Evolutionary conservation across 306 rosid species (phyloP).

Genomic region (Chamaecrista fasciculata): DNA sequence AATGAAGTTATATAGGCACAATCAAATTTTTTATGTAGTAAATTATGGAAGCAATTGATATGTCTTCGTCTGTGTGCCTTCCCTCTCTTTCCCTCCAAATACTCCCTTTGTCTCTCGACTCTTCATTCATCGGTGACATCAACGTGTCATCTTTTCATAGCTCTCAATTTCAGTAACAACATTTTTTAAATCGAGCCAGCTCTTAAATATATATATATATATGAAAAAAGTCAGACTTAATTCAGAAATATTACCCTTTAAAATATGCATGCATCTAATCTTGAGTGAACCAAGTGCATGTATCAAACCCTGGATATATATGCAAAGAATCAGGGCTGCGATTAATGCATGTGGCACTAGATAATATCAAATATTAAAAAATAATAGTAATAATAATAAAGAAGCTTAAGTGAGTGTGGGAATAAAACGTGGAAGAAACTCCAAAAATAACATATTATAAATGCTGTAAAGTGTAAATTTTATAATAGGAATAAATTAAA

Average conservation of each 20-base stretch:
- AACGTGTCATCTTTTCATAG: not conserved
- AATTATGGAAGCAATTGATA: slow-evolving; percentile 25
- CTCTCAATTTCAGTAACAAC: not conserved
- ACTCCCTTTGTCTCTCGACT: not conserved
- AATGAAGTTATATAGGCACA: not conserved
- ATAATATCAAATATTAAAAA: too few species aligned
- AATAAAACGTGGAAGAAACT: not conserved
- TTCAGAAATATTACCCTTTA: not conserved
- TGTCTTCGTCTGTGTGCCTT: slow-evolving; percentile 16
- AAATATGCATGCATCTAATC: slow-evolving; percentile 5
- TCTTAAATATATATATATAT: too few species aligned
- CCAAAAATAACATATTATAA: too few species aligned
- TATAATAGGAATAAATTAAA: not conserved
- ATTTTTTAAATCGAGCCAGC: too few species aligned
- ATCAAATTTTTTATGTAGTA: not conserved
- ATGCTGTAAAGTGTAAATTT: too few species aligned
- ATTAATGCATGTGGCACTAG: not conserved
- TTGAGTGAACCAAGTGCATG: slow-evolving; percentile 18
- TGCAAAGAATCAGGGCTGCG: not conserved
- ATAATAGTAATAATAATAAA: too few species aligned
- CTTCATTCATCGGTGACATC: not conserved
- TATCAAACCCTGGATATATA: slow-evolving; percentile 19
- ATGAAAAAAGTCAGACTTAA: not conserved
- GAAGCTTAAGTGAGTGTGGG: not conserved
- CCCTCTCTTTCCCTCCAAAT: not conserved